Evolutionary conservation across 2,329 filamentous ascomycete species (phyloP).

Genomic region (Beauveria sp.): DNA sequence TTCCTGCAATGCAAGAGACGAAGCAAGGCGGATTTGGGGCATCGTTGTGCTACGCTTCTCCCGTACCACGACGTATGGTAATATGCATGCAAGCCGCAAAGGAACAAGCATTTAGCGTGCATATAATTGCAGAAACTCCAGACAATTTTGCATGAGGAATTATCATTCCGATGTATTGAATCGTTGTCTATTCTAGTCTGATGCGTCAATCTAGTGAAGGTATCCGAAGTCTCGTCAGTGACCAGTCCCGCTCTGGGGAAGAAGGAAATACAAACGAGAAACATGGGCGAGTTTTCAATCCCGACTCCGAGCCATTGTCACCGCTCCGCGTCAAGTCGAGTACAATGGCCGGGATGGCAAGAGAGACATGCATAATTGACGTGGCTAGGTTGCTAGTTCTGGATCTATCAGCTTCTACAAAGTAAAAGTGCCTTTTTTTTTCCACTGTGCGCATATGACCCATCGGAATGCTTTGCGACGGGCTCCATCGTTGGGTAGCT

Average conservation of each 20-base stretch:
- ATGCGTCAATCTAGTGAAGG: no score
- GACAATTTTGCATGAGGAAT: background rate
- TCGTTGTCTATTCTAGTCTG: no score
- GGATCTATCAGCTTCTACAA: background rate
- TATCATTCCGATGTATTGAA: no score
- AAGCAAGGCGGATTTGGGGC: background rate
- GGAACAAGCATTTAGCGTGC: background rate
- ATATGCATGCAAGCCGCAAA: background rate
- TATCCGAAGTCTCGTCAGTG: background rate
- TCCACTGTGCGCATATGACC: background rate
- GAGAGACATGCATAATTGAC: constrained; percentile 1
- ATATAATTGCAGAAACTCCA: no score
- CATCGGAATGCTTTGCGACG: background rate
- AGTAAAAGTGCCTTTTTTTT: no score
- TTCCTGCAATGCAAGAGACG: background rate
- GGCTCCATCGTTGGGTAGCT: background rate
- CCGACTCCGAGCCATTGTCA: background rate
- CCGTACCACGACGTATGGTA: background rate
- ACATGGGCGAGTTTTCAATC: background rate
- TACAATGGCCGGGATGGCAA: background rate
- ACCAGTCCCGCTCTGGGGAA: background rate
- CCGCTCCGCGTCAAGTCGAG: background rate
- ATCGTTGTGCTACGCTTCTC: background rate
- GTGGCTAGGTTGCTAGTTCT: background rate
- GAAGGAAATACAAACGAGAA: background rate